Conservation (phyloP, 2,329 filamentous ascomycete species). For the Helminthosporium solani region DNA sequence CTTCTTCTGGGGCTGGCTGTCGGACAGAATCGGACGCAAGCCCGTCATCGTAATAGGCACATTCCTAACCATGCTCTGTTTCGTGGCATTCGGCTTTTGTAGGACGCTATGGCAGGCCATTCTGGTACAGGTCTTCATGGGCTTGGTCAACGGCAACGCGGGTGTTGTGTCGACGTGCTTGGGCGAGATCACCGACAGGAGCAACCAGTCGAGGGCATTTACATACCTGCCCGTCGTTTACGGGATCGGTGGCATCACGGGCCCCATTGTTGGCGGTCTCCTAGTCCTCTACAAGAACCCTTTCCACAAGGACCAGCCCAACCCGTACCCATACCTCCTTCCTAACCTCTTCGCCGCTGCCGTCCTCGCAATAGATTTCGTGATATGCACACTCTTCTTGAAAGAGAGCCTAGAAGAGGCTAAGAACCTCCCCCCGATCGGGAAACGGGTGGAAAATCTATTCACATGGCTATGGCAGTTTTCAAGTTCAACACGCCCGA, state of each 20-base stretch:
- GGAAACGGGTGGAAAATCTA: constrained; percentile 58
- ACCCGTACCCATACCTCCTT: constrained; percentile 75
- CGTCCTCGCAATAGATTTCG: constrained; percentile 70
- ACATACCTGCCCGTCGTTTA: constrained; percentile 96
- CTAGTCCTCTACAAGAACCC: constrained; percentile 67
- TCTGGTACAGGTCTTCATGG: constrained; percentile 85
- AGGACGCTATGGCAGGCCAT: constrained; percentile 80
- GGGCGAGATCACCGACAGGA: constrained; percentile 91
- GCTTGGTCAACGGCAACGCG: constrained; percentile 90
- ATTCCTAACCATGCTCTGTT: constrained; percentile 76
- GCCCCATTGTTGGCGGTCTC: constrained; percentile 85
- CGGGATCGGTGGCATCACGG: constrained; percentile 88
- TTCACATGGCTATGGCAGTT: constrained; percentile 73
- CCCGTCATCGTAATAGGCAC: constrained; percentile 82
- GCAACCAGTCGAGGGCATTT: constrained; percentile 91
- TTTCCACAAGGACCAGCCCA: constrained; percentile 52
- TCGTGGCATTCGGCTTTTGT: constrained; percentile 85
- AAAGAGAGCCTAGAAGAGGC: constrained; percentile 80
- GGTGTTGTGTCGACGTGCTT: constrained; percentile 91
- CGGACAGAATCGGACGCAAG: constrained; percentile 76
- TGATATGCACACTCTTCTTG: constrained; percentile 75
- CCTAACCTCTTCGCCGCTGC: constrained; percentile 79
- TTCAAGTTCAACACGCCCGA: constrained; percentile 58
- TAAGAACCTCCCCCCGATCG: constrained; percentile 60
- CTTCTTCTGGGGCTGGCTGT: constrained; percentile 85